phyloP scores from a whole-genome alignment of 2,329 filamentous ascomycete species.

The Verticillium albo-atrum region DNA sequence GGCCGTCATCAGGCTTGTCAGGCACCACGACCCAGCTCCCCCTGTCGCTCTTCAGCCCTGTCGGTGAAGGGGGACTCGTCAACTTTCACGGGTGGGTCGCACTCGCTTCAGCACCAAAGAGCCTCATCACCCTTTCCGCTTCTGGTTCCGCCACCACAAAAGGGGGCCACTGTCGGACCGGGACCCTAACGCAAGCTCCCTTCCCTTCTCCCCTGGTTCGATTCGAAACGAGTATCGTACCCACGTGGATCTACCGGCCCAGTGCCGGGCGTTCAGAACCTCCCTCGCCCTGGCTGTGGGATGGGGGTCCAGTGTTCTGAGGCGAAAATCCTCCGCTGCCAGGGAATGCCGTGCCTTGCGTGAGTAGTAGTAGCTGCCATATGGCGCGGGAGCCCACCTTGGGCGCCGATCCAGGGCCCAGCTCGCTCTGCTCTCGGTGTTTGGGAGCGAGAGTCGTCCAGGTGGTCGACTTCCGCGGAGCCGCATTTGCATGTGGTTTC shows the following conservation, averaged over 20 bases:
- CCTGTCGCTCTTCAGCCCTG: not conserved
- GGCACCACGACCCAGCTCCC: not conserved
- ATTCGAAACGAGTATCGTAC: not conserved
- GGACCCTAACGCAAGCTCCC: not conserved
- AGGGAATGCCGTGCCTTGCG: not conserved
- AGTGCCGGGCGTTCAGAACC: not conserved
- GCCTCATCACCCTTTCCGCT: not conserved
- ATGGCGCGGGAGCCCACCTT: not conserved
- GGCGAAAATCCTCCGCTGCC: not conserved
- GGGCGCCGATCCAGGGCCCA: not conserved
- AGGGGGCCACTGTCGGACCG: not conserved
- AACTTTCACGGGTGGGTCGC: not conserved
- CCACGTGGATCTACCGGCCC: not conserved
- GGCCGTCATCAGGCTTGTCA: not conserved
- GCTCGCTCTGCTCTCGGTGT: not conserved
- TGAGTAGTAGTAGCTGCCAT: not conserved
- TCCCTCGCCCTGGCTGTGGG: not conserved
- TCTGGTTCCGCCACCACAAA: not conserved
- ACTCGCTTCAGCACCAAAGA: not conserved
- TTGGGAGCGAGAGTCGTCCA: not conserved
- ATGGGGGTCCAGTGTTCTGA: not conserved
- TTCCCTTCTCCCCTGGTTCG: not conserved
- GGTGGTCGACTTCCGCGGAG: too few relatives aligned
- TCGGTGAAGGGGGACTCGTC: not conserved
- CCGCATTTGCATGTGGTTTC: too few relatives aligned